phyloP scores from a whole-genome alignment of 108 stramenopile genomes.

The Skeletonema costatum region DNA sequence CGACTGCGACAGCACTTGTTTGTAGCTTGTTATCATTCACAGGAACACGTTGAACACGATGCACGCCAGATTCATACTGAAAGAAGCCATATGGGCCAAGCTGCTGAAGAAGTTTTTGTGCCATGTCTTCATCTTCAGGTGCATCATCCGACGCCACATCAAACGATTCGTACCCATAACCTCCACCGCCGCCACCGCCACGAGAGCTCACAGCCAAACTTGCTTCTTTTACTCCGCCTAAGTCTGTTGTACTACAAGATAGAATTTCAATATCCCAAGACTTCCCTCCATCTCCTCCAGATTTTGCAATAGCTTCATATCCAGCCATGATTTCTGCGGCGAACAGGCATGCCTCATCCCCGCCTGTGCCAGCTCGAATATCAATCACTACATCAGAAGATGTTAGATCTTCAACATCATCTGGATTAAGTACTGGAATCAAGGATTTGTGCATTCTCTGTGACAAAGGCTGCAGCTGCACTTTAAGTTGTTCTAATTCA shows the following conservation, averaged over 20 bases:
- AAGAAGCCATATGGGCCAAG: conserved; percentile 89
- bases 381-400: conserved; percentile 88
- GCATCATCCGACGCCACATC: neutral
- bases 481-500: conserved; percentile 12
- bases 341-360: conserved; percentile 95
- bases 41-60: conserved; percentile 98
- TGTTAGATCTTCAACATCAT: conserved; percentile 54
- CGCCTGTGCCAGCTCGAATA: conserved; percentile 95
- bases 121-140: conserved; percentile 31
- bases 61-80: conserved; percentile 94
- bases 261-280: conserved; percentile 72
- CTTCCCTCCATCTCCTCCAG: conserved; percentile 27
- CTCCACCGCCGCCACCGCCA: conserved; percentile 34
- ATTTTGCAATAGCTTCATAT: conserved; percentile 81
- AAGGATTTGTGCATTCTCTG: conserved; percentile 57
- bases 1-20: conserved; percentile 94
- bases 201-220: conserved; percentile 58
- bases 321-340: conserved; percentile 84
- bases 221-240: conserved; percentile 82
- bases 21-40: conserved; percentile 92
- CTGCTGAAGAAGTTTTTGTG: conserved; percentile 23
- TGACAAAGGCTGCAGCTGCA: conserved; percentile 31
- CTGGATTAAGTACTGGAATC: conserved; percentile 70
- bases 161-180: neutral
- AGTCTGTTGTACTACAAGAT: conserved; percentile 65